phyloP scores from a whole-genome alignment of 2,329 filamentous ascomycete species.

The Tolypocladium sp. region DNA sequence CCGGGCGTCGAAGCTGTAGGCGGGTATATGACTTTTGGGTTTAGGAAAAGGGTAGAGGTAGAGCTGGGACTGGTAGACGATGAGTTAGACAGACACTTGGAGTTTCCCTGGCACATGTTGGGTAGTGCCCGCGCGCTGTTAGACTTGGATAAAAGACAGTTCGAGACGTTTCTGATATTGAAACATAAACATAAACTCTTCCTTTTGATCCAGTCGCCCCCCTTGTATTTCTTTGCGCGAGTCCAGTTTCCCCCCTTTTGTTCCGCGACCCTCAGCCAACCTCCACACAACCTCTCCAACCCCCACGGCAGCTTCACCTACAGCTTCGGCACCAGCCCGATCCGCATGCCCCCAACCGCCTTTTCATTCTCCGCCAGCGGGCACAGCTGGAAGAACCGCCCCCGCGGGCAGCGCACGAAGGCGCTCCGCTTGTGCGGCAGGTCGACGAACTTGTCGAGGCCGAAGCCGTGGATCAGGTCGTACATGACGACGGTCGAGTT shows the following conservation, averaged over 20 bases:
- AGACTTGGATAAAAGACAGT: background rate
- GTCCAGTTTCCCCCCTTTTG: background rate
- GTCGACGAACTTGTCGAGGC: constrained; percentile 63
- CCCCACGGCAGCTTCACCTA: constrained; percentile 17
- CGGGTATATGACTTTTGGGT: no score
- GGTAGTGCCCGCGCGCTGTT: no score
- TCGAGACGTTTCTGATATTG: no score
- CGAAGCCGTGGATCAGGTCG: constrained; percentile 65
- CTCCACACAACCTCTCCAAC: background rate
- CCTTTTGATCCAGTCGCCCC: no score
- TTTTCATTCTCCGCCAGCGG: constrained; percentile 49
- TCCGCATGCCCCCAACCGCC: constrained; percentile 42
- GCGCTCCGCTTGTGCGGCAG: constrained; percentile 64
- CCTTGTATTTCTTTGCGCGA: no score
- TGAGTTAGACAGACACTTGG: no score
- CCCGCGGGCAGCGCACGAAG: constrained; percentile 54
- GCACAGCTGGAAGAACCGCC: constrained; percentile 61
- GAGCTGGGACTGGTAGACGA: no score
- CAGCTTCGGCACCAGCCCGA: constrained; percentile 45
- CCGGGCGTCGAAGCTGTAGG: constrained; percentile 34
- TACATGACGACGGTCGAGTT: constrained; percentile 64
- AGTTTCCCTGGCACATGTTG: no score
- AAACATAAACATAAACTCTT: no score
- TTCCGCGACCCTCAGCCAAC: background rate
- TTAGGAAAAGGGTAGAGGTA: background rate